Percentiles rank a stretch among this genome's conserved stretches.
phyloP scores from a whole-genome alignment of 805 yeast genomes.

The Candida cerambycidarum region DNA sequence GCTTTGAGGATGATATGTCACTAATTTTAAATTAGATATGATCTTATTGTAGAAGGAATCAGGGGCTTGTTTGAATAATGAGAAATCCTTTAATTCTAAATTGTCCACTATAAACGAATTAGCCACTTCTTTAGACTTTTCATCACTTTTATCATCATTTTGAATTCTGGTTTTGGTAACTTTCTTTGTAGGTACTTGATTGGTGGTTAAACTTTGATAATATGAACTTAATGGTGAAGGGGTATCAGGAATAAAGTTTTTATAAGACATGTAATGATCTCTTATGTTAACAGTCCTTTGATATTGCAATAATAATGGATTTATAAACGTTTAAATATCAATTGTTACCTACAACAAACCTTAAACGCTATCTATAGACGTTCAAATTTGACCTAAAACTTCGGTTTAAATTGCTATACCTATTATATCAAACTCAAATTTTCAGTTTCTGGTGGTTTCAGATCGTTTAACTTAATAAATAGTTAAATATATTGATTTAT shows the following conservation, averaged over 20 bases:
- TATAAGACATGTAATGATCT: neutral
- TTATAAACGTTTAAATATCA: too few species aligned
- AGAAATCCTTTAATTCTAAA: constrained; percentile 36
- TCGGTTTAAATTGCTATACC: too few species aligned
- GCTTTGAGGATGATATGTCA: constrained; percentile 67
- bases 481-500: neutral
- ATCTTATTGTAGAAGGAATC: constrained; percentile 59
- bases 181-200: neutral
- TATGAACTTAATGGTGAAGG: constrained; percentile 25
- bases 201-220: neutral
- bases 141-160: neutral
- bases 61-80: constrained; percentile 69
- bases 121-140: neutral
- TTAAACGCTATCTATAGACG: too few species aligned
- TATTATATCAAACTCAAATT: too few species aligned
- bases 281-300: too few species aligned
- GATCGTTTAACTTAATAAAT: neutral
- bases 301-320: too few species aligned
- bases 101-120: constrained; percentile 14
- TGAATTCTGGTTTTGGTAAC: neutral
- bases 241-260: constrained; percentile 21
- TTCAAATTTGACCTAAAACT: too few species aligned
- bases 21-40: constrained; percentile 54
- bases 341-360: too few species aligned
- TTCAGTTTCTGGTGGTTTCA: neutral